These are phyloP conservation scores for Tetracladium maxilliforme DNA, from an alignment of 2,329 filamentous ascomycete genomes.

Conservation along the genomic window DNA sequence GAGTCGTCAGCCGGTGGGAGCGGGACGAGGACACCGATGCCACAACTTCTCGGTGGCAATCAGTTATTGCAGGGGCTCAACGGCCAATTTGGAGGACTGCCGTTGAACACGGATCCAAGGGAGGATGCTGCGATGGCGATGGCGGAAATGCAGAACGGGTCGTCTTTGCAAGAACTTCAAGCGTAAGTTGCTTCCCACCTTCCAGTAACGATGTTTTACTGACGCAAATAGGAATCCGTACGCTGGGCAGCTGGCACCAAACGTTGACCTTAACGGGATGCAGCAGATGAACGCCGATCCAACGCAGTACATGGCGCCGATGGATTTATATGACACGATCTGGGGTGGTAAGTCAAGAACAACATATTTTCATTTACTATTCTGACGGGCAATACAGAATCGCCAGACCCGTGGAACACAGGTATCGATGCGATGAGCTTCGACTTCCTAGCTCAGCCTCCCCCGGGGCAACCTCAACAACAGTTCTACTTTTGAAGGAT, in stretches of 20 bases:
- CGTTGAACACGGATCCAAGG: conserved; percentile 12
- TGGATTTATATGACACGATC: conserved; percentile 55
- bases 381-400: too few species aligned
- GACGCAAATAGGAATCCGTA: conserved; percentile 17
- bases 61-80: neutral
- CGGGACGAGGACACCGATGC: too few species aligned
- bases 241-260: conserved; percentile 18
- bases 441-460: too few species aligned
- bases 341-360: too few species aligned
- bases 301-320: conserved; percentile 45
- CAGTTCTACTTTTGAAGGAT: too few species aligned
- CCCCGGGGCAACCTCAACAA: too few species aligned
- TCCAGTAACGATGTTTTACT: neutral
- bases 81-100: neutral
- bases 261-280: conserved; percentile 22
- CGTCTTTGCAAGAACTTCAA: conserved; percentile 13
- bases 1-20: conserved; percentile 1
- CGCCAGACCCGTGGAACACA: too few species aligned
- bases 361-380: too few species aligned
- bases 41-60: neutral
- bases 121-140: conserved; percentile 49
- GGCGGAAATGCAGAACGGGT: conserved; percentile 49
- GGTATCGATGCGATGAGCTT: too few species aligned
- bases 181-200: neutral
- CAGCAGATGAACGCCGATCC: conserved; percentile 36